Evolutionary conservation across 306 rosid species (phyloP), one percentile per base, ranked within the genome.

Genomic region (Quercus mongolica): DNA sequence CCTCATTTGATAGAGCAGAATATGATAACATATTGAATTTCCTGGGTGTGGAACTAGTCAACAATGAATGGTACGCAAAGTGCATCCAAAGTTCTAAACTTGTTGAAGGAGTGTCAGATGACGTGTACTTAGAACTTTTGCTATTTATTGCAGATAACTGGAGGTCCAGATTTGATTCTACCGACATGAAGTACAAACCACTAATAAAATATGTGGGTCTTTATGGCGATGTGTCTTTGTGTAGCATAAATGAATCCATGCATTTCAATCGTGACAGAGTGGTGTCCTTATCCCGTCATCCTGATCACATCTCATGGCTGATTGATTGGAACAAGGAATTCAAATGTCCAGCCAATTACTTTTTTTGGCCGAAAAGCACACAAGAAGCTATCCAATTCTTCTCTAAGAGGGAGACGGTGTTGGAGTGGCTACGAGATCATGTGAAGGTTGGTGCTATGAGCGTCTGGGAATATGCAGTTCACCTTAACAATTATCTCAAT

Each of bases 21-120:
- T 91, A 80, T 33, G 87, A 88, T 77, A 3, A 25, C 19, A 68
- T 88, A 20, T 87, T 91, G 21, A 65, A 23, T 23, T 91, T 87
- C 82, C 79, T 93, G 55, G 90, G 71, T 55, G 87, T 93, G 38
- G 28, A 89, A 30, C 62, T 3, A 1, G 94, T 91, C 15, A 38
- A 64, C 23, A 62, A 5, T 56, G 91, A 86, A 30, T 93, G 94
- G 98, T 93, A 91, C 82, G 89, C 82, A 11, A 91, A 86, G 84
- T 93, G 93, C 88, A 79, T 93, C n/a, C 87, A 76, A 83, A 81
- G 93, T 65, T 79, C 88, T 35, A 75, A 81, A 73, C 84, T 93
- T 49, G 92, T 88, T n/a, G 84, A 33, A 19, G 82, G 77, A 61
- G 91, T 90, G 30, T 78, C 93, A 5, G 94, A 93, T 6, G 44